Evolutionary conservation across 768 basidiomycete genomes (phyloP).

Genomic region (Paxillus rubicundulus): DNA sequence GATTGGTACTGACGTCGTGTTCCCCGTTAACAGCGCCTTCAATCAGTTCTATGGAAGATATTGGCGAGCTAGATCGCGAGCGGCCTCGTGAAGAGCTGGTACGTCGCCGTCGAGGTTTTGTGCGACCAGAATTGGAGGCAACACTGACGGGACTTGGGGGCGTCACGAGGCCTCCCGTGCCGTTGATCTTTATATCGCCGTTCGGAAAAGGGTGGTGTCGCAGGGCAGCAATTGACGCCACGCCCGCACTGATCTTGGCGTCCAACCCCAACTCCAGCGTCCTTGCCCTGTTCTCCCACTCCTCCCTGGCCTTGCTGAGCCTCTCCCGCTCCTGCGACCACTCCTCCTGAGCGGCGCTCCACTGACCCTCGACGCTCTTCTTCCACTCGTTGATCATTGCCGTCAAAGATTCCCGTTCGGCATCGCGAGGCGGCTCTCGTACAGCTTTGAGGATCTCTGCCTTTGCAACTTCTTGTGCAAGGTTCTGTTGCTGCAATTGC

Average conservation of each 20-base stretch:
- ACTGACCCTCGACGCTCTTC: constrained; percentile 73
- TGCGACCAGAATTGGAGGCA: constrained; percentile 55
- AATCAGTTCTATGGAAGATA: constrained; percentile 34
- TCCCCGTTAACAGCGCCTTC: constrained; percentile 24
- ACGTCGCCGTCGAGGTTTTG: constrained; percentile 41
- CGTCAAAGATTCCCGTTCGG: constrained; percentile 50
- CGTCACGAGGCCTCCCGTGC: constrained; percentile 58
- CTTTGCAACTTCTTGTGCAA: constrained; percentile 36
- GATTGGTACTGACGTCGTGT: constrained; percentile 14
- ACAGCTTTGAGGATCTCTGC: constrained; percentile 32
- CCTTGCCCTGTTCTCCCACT: constrained; percentile 70
- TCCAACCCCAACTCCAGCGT: constrained; percentile 55
- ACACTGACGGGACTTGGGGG: constrained; percentile 76
- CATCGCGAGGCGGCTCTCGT: constrained; percentile 33
- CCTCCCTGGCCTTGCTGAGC: constrained; percentile 67
- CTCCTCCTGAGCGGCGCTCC: constrained; percentile 73
- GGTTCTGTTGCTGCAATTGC: constrained; percentile 38
- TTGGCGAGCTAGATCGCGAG: constrained; percentile 35
- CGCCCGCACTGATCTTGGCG: constrained; percentile 35
- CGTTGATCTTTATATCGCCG: constrained; percentile 29
- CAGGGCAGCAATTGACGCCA: constrained; percentile 30
- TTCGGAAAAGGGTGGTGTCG: constrained; percentile 39
- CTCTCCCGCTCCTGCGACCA: constrained; percentile 82
- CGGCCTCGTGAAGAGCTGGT: constrained; percentile 41
- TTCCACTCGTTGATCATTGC: constrained; percentile 70